phyloP scores from a whole-genome alignment of 75 land plant genomes.

The Sequoiadendron giganteum region DNA sequence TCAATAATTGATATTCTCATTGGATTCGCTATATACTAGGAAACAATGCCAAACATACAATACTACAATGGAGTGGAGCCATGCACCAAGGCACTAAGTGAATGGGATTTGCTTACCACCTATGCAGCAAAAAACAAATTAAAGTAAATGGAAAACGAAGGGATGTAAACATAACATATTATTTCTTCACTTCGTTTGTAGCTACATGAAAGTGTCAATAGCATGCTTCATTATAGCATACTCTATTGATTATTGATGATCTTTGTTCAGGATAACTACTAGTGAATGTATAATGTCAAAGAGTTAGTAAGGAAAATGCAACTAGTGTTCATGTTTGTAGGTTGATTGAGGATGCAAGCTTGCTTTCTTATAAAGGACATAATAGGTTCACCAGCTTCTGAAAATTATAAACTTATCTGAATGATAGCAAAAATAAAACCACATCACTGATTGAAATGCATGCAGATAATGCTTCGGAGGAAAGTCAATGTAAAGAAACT shows the following conservation, averaged over 20 bases:
- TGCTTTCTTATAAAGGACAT: neutral
- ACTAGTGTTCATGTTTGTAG: neutral
- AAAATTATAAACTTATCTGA: neutral
- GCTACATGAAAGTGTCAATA: neutral
- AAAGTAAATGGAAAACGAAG: no score
- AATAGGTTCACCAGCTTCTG: neutral
- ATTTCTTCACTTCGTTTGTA: no score
- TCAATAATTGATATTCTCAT: no score
- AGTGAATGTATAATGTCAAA: neutral
- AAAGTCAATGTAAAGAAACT: neutral
- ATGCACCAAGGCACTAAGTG: no score
- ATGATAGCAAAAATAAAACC: neutral
- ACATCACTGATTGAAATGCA: neutral
- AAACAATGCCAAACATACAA: no score
- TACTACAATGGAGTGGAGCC: no score
- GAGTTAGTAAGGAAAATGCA: neutral
- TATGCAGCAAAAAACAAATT: no score
- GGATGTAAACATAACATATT: no score
- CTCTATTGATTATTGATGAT: neutral
- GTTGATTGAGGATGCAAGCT: neutral
- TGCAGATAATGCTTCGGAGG: neutral
- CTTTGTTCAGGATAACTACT: neutral
- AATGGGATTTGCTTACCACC: neutral
- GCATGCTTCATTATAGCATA: neutral
- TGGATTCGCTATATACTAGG: slow-evolving; percentile 18